Evolutionary conservation across 208 protist species (phyloP).

Genomic region (Leishmania braziliensis): DNA sequence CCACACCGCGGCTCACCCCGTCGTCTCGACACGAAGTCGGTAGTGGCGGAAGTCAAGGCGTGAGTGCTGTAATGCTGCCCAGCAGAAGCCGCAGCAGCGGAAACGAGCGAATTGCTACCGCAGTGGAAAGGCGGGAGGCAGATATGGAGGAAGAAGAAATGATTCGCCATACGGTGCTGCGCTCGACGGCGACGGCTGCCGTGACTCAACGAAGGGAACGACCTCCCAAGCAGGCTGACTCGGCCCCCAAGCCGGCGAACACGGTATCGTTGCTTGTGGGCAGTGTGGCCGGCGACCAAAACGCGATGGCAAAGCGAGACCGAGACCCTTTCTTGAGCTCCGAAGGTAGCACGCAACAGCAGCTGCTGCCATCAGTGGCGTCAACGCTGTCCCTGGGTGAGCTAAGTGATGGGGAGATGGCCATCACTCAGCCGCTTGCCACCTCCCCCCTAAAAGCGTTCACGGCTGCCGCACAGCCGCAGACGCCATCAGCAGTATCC

Average conservation of each 20-base stretch:
- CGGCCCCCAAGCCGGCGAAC: neutral
- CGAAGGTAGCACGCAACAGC: neutral
- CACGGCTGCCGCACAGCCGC: neutral
- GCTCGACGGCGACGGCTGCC: conserved; percentile 24
- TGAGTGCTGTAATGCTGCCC: neutral
- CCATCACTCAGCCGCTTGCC: conserved; percentile 4
- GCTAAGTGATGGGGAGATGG: neutral
- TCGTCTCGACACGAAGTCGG: neutral
- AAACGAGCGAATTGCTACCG: neutral
- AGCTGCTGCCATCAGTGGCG: neutral
- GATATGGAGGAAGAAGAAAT: conserved; percentile 22
- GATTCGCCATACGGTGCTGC: conserved; percentile 38
- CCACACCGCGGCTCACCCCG: conserved; percentile 9
- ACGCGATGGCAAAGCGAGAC: neutral
- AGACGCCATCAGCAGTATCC: neutral
- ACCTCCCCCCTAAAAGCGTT: neutral
- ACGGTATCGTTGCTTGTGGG: neutral
- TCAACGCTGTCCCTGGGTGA: neutral
- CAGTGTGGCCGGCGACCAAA: neutral
- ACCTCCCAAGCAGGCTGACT: neutral
- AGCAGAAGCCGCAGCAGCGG: neutral
- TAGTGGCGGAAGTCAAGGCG: neutral
- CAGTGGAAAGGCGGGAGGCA: neutral
- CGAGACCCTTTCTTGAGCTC: conserved; percentile 4
- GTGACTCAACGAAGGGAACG: conserved; percentile 17